Evolutionary conservation across 2,329 filamentous ascomycete species (phyloP).

Genomic region (Dendrostoma leiphaemia): DNA sequence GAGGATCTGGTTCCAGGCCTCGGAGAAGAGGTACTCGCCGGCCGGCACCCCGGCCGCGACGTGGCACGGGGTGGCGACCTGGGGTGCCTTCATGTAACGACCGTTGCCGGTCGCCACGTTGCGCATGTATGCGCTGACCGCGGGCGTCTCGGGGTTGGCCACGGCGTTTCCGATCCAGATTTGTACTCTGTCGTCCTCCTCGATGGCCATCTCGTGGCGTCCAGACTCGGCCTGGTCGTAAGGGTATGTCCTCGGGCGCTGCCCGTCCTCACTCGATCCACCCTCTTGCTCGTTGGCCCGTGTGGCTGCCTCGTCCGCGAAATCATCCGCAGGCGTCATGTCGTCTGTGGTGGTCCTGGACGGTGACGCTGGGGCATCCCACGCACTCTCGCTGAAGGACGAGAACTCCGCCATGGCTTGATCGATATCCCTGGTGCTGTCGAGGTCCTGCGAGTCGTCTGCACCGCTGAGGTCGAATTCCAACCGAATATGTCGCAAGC

Average conservation of each 20-base stretch:
- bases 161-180: slow-evolving; percentile 49
- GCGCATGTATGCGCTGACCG: slow-evolving; percentile 47
- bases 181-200: slow-evolving; percentile 13
- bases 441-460: slow-evolving; percentile 31
- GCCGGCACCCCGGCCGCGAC: slow-evolving; percentile 47
- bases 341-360: slow-evolving; percentile 6
- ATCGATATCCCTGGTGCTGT: slow-evolving; percentile 32
- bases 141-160: slow-evolving; percentile 26
- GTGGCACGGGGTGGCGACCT: slow-evolving; percentile 49
- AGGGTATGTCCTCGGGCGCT: no score
- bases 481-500: slow-evolving; percentile 52
- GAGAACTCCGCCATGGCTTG: slow-evolving; percentile 39
- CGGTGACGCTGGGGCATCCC: slow-evolving; percentile 21
- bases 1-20: slow-evolving; percentile 51
- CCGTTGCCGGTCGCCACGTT: no score
- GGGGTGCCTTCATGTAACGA: no score
- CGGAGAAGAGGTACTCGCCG: slow-evolving; percentile 44
- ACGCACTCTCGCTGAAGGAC: slow-evolving; percentile 40
- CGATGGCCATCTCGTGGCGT: no score
- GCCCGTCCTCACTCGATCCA: no score
- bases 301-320: no score
- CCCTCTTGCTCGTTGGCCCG: no score
- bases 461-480: slow-evolving; percentile 50
- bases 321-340: slow-evolving; percentile 16
- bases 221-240: no score